These are phyloP conservation scores for Paramicrosporidium saccamoebae DNA, from an alignment of 371 early-diverging fungal genomes.

Conservation along the genomic window DNA sequence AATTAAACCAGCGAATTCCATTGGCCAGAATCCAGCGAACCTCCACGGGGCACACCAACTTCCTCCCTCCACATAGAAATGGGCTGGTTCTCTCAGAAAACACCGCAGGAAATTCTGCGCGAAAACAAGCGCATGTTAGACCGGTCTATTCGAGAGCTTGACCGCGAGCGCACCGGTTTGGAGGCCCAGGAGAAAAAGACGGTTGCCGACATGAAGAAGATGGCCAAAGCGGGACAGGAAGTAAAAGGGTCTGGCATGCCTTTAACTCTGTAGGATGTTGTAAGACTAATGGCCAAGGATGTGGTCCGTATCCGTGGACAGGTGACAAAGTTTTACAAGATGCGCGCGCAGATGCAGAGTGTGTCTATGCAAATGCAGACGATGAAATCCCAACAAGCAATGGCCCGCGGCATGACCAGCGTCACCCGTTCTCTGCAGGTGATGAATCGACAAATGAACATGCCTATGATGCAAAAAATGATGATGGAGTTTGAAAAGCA, in stretches of 20 bases:
- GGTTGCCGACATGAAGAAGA: slow-evolving; percentile 57
- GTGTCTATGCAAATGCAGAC: slow-evolving; percentile 71
- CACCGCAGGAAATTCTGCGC: slow-evolving; percentile 62
- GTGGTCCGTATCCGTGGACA: slow-evolving; percentile 68
- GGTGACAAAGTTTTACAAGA: slow-evolving; percentile 73
- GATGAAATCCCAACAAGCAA: slow-evolving; percentile 62
- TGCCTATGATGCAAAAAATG: slow-evolving; percentile 65
- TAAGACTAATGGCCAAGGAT: slow-evolving; percentile 88
- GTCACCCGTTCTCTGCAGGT: slow-evolving; percentile 76
- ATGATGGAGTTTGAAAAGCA: slow-evolving; percentile 91
- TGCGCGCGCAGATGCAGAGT: slow-evolving; percentile 75
- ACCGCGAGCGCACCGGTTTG: slow-evolving; percentile 51
- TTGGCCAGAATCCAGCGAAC: no score
- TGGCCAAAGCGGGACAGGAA: slow-evolving; percentile 64
- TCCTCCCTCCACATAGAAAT: slow-evolving; percentile 1
- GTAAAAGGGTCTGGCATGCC: slow-evolving; percentile 8
- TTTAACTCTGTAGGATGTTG: slow-evolving; percentile 3
- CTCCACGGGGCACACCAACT: no score
- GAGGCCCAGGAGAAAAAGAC: slow-evolving; percentile 82
- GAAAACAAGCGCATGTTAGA: slow-evolving; percentile 56
- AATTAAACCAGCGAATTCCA: no score
- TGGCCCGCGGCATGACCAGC: slow-evolving; percentile 81
- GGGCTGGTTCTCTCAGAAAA: no score
- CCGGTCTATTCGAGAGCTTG: slow-evolving; percentile 71
- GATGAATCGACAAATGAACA: slow-evolving; percentile 79